Percentiles rank a stretch among this genome's conserved stretches.
Evolutionary conservation across 1,139 yeast genomes (phyloP).

Genomic region (Pichia sp.): DNA sequence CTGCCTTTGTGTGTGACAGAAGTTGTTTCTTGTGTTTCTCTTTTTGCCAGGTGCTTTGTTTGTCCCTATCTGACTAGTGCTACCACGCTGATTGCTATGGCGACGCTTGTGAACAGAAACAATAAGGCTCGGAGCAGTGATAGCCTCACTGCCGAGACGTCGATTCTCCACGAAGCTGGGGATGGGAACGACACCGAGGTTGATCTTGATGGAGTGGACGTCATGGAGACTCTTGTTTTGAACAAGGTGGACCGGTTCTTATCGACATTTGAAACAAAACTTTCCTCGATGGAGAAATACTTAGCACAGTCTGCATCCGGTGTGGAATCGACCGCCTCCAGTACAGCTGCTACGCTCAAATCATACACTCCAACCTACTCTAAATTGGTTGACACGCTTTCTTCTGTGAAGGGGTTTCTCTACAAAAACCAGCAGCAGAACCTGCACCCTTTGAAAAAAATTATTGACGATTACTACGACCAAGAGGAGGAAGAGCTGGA

Average conservation of each 20-base stretch:
- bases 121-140: not conserved
- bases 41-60: not conserved
- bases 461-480: constrained; percentile 46
- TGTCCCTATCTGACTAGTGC: not conserved
- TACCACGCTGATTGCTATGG: not conserved
- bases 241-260: constrained; percentile 51
- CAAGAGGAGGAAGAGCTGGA: constrained; percentile 10
- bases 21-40: too few relatives aligned
- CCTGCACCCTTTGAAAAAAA: constrained; percentile 38
- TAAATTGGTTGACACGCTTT: constrained; percentile 31
- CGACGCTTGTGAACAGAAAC: constrained; percentile 6
- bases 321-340: constrained; percentile 9
- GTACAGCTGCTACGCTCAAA: constrained; percentile 8
- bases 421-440: constrained; percentile 25
- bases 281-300: constrained; percentile 50
- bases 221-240: constrained; percentile 47
- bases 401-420: constrained; percentile 23
- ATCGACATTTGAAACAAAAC: constrained; percentile 48
- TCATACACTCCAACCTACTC: constrained; percentile 16
- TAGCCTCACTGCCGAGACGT: not conserved
- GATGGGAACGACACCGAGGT: constrained; percentile 2
- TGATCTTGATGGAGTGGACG: constrained; percentile 13
- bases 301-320: constrained; percentile 32
- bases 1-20: not conserved
- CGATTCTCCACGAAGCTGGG: not conserved